These are phyloP conservation scores for Persicaria maculosa DNA, from an alignment of 148 eudicot genomes.

Conservation along the genomic window DNA sequence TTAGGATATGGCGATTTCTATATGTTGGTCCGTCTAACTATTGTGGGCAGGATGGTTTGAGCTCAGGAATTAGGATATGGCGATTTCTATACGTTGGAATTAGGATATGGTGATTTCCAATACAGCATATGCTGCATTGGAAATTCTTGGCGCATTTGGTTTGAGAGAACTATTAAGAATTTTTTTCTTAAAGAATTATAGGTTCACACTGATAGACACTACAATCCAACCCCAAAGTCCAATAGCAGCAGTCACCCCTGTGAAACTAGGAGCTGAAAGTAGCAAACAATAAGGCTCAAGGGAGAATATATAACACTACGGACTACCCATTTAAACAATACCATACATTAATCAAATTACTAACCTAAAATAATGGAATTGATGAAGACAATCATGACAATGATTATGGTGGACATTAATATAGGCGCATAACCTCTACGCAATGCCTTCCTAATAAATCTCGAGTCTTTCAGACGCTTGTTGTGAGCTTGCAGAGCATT, in stretches of 20 bases:
- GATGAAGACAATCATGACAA: slow-evolving; percentile 75
- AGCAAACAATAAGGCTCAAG: not conserved
- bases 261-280: slow-evolving; percentile 58
- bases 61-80: not conserved
- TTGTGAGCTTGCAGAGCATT: slow-evolving; percentile 52
- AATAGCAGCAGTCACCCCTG: slow-evolving; percentile 64
- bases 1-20: too few relatives aligned
- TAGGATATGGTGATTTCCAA: not conserved
- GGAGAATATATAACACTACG: not conserved
- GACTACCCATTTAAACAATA: not conserved
- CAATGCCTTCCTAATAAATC: slow-evolving; percentile 39
- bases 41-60: not conserved
- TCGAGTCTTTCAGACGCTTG: slow-evolving; percentile 35
- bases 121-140: not conserved
- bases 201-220: not conserved
- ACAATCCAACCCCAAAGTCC: slow-evolving; percentile 68
- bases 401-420: slow-evolving; percentile 63
- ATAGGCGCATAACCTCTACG: slow-evolving; percentile 57
- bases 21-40: not conserved
- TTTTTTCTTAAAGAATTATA: not conserved
- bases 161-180: not conserved
- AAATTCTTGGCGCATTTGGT: not conserved
- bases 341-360: slow-evolving; percentile 17
- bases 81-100: not conserved
- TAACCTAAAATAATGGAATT: slow-evolving; percentile 75